These are phyloP conservation scores for Gelatoporia subvermispora DNA, from an alignment of 768 basidiomycete species.

Conservation along the genomic window DNA sequence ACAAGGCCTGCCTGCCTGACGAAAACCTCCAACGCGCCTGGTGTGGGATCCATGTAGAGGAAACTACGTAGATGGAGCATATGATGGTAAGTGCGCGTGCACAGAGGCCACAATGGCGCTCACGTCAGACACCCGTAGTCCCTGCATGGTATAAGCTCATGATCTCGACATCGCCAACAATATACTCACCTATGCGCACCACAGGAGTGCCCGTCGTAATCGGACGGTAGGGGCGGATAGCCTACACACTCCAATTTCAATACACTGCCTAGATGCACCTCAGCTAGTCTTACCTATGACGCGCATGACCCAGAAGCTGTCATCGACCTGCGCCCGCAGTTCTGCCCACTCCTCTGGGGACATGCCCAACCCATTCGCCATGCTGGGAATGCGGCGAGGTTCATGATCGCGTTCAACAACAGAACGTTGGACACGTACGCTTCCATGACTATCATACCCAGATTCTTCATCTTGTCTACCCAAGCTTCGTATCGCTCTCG, in stretches of 20 bases:
- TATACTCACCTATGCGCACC: slow-evolving; percentile 76
- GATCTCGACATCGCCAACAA: neutral
- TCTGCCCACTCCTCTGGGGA: slow-evolving; percentile 61
- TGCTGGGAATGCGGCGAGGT: slow-evolving; percentile 37
- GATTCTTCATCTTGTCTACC: slow-evolving; percentile 79
- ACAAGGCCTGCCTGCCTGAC: slow-evolving; percentile 37
- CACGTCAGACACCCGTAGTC: slow-evolving; percentile 93
- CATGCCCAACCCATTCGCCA: slow-evolving; percentile 80
- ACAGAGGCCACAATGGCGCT: neutral
- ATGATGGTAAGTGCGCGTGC: neutral
- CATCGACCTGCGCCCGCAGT: slow-evolving; percentile 65
- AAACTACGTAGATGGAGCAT: slow-evolving; percentile 45
- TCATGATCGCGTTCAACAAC: neutral
- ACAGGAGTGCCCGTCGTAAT: slow-evolving; percentile 81
- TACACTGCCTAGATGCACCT: neutral
- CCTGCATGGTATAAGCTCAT: slow-evolving; percentile 30
- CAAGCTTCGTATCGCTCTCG: slow-evolving; percentile 62
- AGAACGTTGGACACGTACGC: slow-evolving; percentile 48
- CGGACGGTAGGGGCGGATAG: slow-evolving; percentile 80
- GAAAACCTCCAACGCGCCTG: slow-evolving; percentile 79
- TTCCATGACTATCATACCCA: slow-evolving; percentile 82
- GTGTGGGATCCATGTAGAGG: slow-evolving; percentile 78
- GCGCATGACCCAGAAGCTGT: slow-evolving; percentile 89
- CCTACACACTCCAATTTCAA: slow-evolving; percentile 35
- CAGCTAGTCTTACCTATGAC: slow-evolving; percentile 53